Conservation (phyloP, 768 basidiomycete species). For the Lepiota venenata region DNA sequence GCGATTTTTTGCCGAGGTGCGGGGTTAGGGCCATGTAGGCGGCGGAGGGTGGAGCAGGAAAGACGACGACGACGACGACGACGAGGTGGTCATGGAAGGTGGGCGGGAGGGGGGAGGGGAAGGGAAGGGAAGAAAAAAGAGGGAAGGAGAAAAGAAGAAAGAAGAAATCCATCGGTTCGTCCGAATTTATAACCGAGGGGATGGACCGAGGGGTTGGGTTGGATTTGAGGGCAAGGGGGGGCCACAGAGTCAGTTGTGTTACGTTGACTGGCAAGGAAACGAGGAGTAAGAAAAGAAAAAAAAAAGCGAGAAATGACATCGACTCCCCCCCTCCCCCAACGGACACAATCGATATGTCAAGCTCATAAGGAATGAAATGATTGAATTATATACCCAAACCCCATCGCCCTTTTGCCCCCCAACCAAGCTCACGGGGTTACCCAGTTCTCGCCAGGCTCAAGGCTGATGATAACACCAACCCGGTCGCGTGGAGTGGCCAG, state of each 20-base stretch:
- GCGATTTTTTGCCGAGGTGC: no score
- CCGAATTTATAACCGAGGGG: constrained; percentile 17
- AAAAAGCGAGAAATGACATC: neutral
- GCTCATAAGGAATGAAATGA: no score
- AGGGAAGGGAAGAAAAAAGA: neutral
- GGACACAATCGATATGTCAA: neutral
- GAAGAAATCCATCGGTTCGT: constrained; percentile 8
- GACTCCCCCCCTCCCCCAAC: no score
- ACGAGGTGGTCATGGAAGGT: no score
- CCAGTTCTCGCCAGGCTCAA: constrained; percentile 3
- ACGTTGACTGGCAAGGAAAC: neutral
- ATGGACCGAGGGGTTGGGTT: neutral
- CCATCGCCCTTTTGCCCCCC: no score
- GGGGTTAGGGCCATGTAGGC: neutral
- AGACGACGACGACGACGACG: no score
- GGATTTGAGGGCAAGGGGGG: constrained; percentile 8
- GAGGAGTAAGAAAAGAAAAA: neutral
- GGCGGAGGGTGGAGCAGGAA: neutral
- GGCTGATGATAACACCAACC: neutral
- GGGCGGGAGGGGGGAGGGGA: constrained; percentile 1
- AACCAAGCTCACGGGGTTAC: constrained; percentile 1
- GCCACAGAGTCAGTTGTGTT: neutral
- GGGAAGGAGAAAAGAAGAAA: constrained; percentile 9
- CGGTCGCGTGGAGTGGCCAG: constrained; percentile 8
- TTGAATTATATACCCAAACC: neutral